Conservation (phyloP, 495 filamentous ascomycete species). For the Talaromyces borbonicus region DNA sequence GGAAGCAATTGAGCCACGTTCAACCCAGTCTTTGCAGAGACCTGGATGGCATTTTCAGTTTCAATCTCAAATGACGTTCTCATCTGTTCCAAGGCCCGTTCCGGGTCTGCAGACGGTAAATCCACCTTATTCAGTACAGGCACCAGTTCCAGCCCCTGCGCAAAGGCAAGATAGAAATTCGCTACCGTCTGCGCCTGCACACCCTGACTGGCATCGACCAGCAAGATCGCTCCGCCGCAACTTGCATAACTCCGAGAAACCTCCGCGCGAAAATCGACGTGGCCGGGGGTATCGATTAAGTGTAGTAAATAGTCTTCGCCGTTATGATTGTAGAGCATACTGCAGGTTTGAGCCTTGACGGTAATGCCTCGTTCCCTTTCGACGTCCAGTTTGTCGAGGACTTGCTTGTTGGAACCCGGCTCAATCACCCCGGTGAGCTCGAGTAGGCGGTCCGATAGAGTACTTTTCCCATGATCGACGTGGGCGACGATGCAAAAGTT, state of each 20-base stretch:
- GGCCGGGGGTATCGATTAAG: constrained; percentile 92
- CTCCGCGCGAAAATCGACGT: constrained; percentile 96
- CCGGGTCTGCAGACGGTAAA: constrained; percentile 74
- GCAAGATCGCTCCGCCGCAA: constrained; percentile 83
- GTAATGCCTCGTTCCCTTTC: constrained; percentile 94
- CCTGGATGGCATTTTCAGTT: constrained; percentile 65
- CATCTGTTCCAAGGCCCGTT: constrained; percentile 78
- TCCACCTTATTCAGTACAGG: constrained; percentile 97
- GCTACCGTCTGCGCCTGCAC: constrained; percentile 93
- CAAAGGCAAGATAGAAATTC: constrained; percentile 95
- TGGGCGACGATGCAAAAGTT: constrained; percentile 98
- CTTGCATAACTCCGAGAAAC: constrained; percentile 90
- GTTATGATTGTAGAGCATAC: constrained; percentile 84
- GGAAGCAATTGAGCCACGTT: constrained; percentile 77
- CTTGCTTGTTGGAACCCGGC: constrained; percentile 82
- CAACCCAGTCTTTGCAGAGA: constrained; percentile 88
- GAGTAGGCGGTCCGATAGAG: constrained; percentile 80
- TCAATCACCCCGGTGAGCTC: constrained; percentile 93
- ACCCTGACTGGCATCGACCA: constrained; percentile 91
- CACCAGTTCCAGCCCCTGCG: constrained; percentile 75
- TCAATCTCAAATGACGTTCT: constrained; percentile 79
- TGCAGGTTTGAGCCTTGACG: constrained; percentile 97
- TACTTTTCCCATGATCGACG: constrained; percentile 97
- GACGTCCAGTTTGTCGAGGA: constrained; percentile 93
- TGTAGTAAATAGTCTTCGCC: constrained; percentile 88